Base-by-base conservation (phyloP, 208 protist genomes). In the Spongospora subterranea region DNA sequence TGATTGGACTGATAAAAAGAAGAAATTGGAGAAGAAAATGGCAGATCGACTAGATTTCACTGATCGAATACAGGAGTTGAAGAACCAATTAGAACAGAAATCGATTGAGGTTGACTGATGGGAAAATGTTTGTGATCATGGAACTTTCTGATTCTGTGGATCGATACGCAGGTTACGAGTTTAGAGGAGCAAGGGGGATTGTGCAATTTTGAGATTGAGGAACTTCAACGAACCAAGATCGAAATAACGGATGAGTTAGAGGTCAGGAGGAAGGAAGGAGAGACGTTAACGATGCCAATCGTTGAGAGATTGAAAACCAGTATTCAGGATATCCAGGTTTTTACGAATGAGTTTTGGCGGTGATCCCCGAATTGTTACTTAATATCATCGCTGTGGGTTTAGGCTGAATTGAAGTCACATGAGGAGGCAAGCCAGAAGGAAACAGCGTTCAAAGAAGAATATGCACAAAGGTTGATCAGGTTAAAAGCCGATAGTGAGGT, bases 161-260 rank as follows among this genome's bases (percentile, higher is more conserved):
- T 29, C 6, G 6, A 60, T 6, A 6, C 50, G 24, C 24, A 60
- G 50, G 50, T 60, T 60, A 24, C 50, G 13, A 60, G 50, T 41
- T 76, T 91, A 45, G 92, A 93, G 60, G 92, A 93, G 77, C 88
- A 89, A 20, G 92, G 90, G 24, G 29, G 39, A 40, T 60, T 91
- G 64, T 65, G 77, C 0, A 77, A 77, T 60, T 90, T 91, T 0
- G 92, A 93, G 77, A 0, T 90, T 0, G n/a, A 92, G 50, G 77
- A 89, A 1, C 29, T 92, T 38, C 38, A 90, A 20, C 0, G 32
- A 11, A 35, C n/a, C 35, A 35, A 43, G n/a, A n/a, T 43, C n/a
- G 71, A 82, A 6, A 0, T 90, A 40, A 39, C 39, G 20, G 39
- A 46, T 1, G 91, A 92, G 6, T 64, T 92, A 17, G 82, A 92